Percentiles rank a stretch among this genome's conserved stretches.
These are phyloP conservation scores for Falciphora oryzae DNA, from an alignment of 2,329 filamentous ascomycete genomes.

Conservation along the genomic window DNA sequence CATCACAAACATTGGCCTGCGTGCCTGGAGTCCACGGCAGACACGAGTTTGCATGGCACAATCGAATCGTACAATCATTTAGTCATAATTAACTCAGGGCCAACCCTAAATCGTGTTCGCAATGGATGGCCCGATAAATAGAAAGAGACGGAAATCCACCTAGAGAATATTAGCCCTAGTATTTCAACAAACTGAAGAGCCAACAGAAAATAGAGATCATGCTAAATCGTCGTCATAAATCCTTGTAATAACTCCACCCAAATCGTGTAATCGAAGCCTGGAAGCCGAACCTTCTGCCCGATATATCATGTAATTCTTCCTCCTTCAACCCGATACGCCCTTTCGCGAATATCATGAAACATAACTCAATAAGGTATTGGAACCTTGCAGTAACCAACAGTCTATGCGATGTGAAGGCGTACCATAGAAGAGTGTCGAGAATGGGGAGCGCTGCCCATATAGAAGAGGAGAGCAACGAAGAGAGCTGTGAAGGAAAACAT, in stretches of 20 bases:
- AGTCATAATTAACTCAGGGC: too few relatives aligned
- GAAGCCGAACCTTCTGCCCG: not conserved
- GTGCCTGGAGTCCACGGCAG: too few relatives aligned
- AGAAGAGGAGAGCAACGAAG: not conserved
- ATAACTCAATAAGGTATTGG: too few relatives aligned
- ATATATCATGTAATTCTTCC: not conserved
- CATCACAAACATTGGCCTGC: too few relatives aligned
- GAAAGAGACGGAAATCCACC: too few relatives aligned
- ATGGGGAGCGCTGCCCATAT: not conserved
- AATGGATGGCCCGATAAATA: too few relatives aligned
- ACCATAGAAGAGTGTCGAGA: not conserved
- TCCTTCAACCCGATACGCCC: not conserved
- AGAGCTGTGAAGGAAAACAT: not conserved
- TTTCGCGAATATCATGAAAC: too few relatives aligned
- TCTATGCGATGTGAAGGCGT: not conserved
- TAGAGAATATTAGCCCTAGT: too few relatives aligned
- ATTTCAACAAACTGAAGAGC: not conserved
- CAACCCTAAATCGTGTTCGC: too few relatives aligned
- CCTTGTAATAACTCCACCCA: not conserved
- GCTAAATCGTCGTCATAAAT: not conserved
- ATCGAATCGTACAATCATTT: too few relatives aligned
- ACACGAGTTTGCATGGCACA: too few relatives aligned
- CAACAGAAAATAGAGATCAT: not conserved
- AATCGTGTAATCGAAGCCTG: not conserved
- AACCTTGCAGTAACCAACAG: not conserved